These are phyloP conservation scores for Fraxinus paxiana DNA, from an alignment of 305 asterid genomes.

Conservation along the genomic window DNA sequence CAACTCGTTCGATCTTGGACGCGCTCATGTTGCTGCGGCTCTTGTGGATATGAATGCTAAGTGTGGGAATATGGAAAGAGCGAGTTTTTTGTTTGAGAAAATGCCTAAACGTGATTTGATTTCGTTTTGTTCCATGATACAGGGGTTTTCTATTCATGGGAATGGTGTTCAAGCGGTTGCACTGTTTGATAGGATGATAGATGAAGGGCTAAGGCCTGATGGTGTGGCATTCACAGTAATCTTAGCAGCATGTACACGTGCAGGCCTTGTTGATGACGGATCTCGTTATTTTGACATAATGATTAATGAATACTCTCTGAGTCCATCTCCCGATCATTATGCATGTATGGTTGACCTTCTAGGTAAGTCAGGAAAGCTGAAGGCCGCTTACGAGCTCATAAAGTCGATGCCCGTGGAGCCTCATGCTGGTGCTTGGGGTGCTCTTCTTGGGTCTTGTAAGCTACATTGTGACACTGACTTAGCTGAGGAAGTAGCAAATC, in stretches of 20 bases:
- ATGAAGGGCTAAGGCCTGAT: constrained; percentile 64
- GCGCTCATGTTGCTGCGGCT: constrained; percentile 54
- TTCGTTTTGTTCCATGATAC: constrained; percentile 70
- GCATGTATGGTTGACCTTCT: constrained; percentile 70
- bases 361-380: constrained; percentile 63
- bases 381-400: constrained; percentile 65
- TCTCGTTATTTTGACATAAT: constrained; percentile 45
- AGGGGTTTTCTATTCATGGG: constrained; percentile 62
- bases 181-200: constrained; percentile 55
- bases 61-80: constrained; percentile 71
- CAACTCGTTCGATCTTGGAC: constrained; percentile 37
- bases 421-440: constrained; percentile 82
- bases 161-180: constrained; percentile 45
- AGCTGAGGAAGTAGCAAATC: constrained; percentile 46
- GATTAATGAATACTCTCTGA: constrained; percentile 37
- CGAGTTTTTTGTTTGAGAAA: constrained; percentile 42
- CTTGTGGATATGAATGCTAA: constrained; percentile 71
- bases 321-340: constrained; percentile 67
- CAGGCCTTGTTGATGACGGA: constrained; percentile 61
- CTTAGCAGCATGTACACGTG: constrained; percentile 54
- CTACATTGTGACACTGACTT: constrained; percentile 48
- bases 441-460: constrained; percentile 72
- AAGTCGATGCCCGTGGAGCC: constrained; percentile 49
- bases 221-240: constrained; percentile 66
- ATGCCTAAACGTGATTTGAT: constrained; percentile 56